Evolutionary conservation across 768 basidiomycete species (phyloP), one percentile per base, ranked within the genome.

Genomic region (Phlebiopsis gigantea): DNA sequence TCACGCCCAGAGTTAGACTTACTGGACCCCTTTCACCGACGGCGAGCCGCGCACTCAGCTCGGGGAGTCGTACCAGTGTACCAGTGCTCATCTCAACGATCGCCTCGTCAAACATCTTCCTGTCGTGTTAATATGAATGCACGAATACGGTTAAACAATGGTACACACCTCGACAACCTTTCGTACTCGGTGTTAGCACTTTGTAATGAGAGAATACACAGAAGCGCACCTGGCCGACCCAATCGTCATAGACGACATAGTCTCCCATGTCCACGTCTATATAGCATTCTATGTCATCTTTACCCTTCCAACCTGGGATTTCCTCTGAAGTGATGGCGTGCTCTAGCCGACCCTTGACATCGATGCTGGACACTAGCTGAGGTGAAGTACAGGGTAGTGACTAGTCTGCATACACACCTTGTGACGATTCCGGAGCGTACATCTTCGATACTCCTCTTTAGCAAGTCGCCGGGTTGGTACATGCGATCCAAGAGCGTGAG

Each of bases 21-120:
- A 90, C 90, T n/a, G 74, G 71, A 59, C 88, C 89, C 62, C 77
- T 82, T 63, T 92, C 87, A 9, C 92, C 92, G 6, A 92, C 80
- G 41, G 78, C 77, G 28, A 93, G 76, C 21, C 85, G 81, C 22
- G 88, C 88, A 57, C 87, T 84, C 41, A 93, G 74, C 63, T 93
- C 91, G 5, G 88, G 87, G 28, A 94, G 71, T 53, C 83, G 77
- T 49, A 90, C 79, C n/a, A 90, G 76, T 53, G 77, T 74, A 14
- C 82, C 81, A 30, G 74, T 76, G n/a, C 80, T 71, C n/a, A 82
- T 74, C 65, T 93, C 83, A 19, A 92, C 78, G 41, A 87, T 75
- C 19, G 85, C 82, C 73, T 93, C 90, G 63, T 94, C 92, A 61
- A 88, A 93, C 55, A 93, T 78, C 93, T 93, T 61, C 9, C 57